These are phyloP conservation scores for Centella asiatica DNA, from an alignment of 129 eudicot genomes.

Conservation along the genomic window DNA sequence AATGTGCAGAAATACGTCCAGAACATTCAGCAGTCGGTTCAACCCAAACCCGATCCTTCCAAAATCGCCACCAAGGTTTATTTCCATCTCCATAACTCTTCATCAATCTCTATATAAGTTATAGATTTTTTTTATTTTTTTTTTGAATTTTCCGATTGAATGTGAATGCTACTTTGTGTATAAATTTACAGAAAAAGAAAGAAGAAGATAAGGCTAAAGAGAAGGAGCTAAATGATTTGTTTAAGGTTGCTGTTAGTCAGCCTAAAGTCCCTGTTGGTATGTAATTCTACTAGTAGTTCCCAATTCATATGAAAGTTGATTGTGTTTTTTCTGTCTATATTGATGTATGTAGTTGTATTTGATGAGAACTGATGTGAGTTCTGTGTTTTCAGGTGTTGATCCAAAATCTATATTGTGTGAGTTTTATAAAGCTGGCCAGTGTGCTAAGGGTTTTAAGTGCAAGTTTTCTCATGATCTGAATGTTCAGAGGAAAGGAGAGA, in stretches of 20 bases:
- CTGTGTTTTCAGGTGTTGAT: conserved; percentile 62
- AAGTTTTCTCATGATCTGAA: conserved; percentile 85
- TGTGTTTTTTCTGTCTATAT: background rate
- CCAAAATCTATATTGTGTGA: conserved; percentile 83
- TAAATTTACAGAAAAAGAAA: conserved; percentile 59
- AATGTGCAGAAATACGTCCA: conserved; percentile 89
- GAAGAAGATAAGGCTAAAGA: conserved; percentile 85
- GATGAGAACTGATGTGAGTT: conserved; percentile 2
- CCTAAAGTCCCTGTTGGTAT: conserved; percentile 92
- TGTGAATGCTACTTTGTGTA: background rate
- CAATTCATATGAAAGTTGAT: background rate
- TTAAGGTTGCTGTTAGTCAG: conserved; percentile 81
- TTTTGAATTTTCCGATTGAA: background rate
- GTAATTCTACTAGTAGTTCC: background rate
- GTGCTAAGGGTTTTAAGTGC: conserved; percentile 92
- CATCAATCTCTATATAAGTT: background rate
- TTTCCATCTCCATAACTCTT: too few relatives aligned
- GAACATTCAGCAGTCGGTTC: conserved; percentile 42
- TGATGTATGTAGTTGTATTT: background rate
- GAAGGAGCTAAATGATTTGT: conserved; percentile 72
- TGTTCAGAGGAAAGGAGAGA: conserved; percentile 86
- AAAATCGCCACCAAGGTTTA: conserved; percentile 69
- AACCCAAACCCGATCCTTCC: conserved; percentile 65
- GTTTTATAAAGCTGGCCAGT: conserved; percentile 80
- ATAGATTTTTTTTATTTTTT: background rate